A percentile compares a stretch with the other conserved stretches of the same genome.
phyloP scores from a whole-genome alignment of 2,329 filamentous ascomycete species.

The Ceratocystis eucalypticola region DNA sequence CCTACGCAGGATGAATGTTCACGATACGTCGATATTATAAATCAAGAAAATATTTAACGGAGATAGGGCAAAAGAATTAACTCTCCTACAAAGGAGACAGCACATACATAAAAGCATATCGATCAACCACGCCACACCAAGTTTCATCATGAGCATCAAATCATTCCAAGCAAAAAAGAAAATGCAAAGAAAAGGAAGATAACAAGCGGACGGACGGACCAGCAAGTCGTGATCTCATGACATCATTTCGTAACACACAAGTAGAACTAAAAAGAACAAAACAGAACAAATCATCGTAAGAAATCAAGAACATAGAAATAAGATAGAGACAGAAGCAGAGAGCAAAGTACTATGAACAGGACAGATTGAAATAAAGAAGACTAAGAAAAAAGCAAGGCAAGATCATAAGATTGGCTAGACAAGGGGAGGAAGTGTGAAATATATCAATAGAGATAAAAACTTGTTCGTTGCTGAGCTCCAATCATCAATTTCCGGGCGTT shows the following conservation, averaged over 20 bases:
- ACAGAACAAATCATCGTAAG: not conserved
- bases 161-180: not conserved
- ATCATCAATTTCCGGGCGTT: slow-evolving; percentile 1
- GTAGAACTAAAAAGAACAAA: not conserved
- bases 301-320: no score
- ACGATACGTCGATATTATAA: no score
- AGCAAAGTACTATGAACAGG: slow-evolving; percentile 7
- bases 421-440: not conserved
- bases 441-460: not conserved
- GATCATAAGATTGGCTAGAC: not conserved
- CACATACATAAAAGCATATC: not conserved
- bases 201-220: not conserved
- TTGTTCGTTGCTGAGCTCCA: slow-evolving; percentile 1
- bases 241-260: not conserved
- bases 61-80: not conserved
- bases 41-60: not conserved
- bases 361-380: not conserved
- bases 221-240: slow-evolving; percentile 4
- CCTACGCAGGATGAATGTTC: no score
- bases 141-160: not conserved
- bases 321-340: not conserved
- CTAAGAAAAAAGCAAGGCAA: not conserved
- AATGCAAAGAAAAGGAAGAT: not conserved
- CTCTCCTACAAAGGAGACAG: not conserved
- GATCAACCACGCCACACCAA: not conserved